These are phyloP conservation scores for Pseudovirgaria hyperparasitica DNA, from an alignment of 2,329 filamentous ascomycete species.

Conservation along the genomic window DNA sequence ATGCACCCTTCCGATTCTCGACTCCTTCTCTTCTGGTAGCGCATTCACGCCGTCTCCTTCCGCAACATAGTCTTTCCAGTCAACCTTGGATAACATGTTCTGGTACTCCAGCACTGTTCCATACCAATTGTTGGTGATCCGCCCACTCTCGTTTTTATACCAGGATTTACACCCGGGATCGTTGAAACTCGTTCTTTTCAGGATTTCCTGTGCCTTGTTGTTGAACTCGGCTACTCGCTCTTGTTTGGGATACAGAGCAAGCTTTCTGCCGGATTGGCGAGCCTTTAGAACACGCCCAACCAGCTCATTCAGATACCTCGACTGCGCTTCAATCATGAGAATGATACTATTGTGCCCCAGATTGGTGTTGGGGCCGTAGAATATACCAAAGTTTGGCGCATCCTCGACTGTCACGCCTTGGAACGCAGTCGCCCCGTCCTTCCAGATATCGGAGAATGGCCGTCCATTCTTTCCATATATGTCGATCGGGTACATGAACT, in stretches of 20 bases:
- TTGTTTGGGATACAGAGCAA: conserved; percentile 34
- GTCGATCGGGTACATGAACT: conserved; percentile 46
- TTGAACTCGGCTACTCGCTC: conserved; percentile 32
- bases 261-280: conserved; percentile 20
- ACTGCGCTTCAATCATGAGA: conserved; percentile 49
- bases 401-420: conserved; percentile 39
- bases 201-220: conserved; percentile 29
- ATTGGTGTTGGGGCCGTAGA: conserved; percentile 46
- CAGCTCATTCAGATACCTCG: conserved; percentile 39
- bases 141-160: conserved; percentile 43
- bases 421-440: conserved; percentile 37
- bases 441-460: conserved; percentile 39
- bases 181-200: conserved; percentile 36
- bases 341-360: conserved; percentile 45
- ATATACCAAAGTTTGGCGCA: conserved; percentile 43
- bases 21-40: conserved; percentile 18
- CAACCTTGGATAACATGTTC: conserved; percentile 27
- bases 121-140: conserved; percentile 46
- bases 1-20: conserved; percentile 28
- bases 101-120: conserved; percentile 45
- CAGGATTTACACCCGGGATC: conserved; percentile 42
- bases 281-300: conserved; percentile 37
- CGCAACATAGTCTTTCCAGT: conserved; percentile 31
- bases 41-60: conserved; percentile 8
- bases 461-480: conserved; percentile 34